phyloP scores from a whole-genome alignment of 2,329 filamentous ascomycete genomes.

The Cytospora mali region DNA sequence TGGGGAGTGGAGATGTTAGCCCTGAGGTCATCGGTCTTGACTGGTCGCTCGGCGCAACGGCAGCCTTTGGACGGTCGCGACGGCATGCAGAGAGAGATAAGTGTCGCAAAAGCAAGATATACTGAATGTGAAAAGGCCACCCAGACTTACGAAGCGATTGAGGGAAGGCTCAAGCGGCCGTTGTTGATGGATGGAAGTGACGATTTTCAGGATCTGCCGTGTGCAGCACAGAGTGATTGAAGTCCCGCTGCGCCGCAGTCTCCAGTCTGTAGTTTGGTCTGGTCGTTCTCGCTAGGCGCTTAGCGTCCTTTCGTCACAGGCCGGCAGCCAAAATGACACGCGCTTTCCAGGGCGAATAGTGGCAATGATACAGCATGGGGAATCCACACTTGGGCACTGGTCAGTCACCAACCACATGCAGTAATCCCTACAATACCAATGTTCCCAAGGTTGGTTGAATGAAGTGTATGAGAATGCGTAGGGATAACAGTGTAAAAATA shows the following conservation, averaged over 20 bases:
- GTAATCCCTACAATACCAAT: too few species aligned
- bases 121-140: neutral
- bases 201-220: slow-evolving; percentile 23
- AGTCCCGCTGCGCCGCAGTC: neutral
- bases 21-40: slow-evolving; percentile 25
- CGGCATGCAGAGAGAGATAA: neutral
- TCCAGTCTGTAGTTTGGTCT: neutral
- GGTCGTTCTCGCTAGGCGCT: slow-evolving; percentile 2
- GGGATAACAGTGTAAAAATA: neutral
- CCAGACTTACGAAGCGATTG: slow-evolving; percentile 23
- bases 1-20: slow-evolving; percentile 27
- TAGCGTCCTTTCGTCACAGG: slow-evolving; percentile 14
- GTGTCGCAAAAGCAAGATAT: neutral
- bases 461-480: too few species aligned
- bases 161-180: slow-evolving; percentile 11
- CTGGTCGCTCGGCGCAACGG: slow-evolving; percentile 9
- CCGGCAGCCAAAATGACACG: neutral
- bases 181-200: slow-evolving; percentile 22
- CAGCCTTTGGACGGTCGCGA: neutral
- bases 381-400: neutral
- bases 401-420: too few species aligned
- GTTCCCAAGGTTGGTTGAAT: too few species aligned
- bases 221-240: slow-evolving; percentile 4
- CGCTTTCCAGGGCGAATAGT: neutral
- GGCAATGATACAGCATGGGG: too few species aligned